These are phyloP conservation scores for Dionaea muscipula DNA, from an alignment of 179 eudicot species.

Conservation along the genomic window DNA sequence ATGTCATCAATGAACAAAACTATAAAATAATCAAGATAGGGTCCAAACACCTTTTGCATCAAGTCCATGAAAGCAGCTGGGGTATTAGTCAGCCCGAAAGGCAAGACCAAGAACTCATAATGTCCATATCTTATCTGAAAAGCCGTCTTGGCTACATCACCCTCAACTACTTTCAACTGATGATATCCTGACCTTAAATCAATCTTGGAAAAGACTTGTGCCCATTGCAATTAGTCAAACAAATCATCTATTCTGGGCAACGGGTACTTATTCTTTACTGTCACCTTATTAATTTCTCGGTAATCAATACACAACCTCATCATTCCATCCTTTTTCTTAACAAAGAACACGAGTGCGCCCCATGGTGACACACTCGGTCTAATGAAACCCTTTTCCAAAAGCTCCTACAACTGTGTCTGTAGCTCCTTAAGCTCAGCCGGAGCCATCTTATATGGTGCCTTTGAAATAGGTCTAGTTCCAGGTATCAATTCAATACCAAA, in stretches of 20 bases:
- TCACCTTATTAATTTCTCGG: neutral
- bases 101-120: neutral
- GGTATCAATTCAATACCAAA: neutral
- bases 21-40: neutral
- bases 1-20: neutral
- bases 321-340: neutral
- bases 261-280: neutral
- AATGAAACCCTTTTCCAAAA: neutral
- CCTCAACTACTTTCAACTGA: neutral
- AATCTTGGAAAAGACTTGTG: neutral
- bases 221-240: neutral
- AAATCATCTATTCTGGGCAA: neutral
- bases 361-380: neutral
- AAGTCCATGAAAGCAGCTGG: neutral
- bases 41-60: neutral
- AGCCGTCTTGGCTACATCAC: neutral
- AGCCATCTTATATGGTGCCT: neutral
- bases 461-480: neutral
- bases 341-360: neutral
- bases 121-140: neutral
- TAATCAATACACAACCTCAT: neutral
- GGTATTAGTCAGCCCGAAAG: neutral
- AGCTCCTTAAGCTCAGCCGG: too few relatives aligned
- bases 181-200: neutral
- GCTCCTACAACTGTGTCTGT: neutral